phyloP scores from a whole-genome alignment of 805 yeast species.

The Ogataea polymorpha region DNA sequence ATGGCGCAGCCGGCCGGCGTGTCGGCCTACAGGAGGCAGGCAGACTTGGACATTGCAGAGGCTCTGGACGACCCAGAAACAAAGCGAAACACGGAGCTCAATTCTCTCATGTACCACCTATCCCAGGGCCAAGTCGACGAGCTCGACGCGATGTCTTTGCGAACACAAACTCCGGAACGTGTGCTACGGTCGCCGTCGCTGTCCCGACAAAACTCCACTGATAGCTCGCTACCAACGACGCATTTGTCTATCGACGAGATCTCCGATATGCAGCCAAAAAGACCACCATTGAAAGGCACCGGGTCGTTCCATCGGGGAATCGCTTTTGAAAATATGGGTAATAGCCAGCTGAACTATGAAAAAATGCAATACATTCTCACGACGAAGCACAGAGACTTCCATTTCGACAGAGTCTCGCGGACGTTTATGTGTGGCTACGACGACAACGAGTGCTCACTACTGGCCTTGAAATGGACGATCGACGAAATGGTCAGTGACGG shows the following conservation, averaged over 20 bases:
- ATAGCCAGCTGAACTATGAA: constrained; percentile 28
- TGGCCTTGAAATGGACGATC: constrained; percentile 44
- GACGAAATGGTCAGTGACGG: constrained; percentile 43
- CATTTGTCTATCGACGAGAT: constrained; percentile 2
- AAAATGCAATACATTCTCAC: constrained; percentile 37
- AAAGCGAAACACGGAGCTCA: constrained; percentile 28
- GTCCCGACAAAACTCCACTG: constrained; percentile 7
- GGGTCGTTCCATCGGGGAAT: constrained; percentile 32
- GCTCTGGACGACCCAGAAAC: constrained; percentile 25
- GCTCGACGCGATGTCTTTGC: constrained; percentile 9
- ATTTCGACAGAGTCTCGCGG: constrained; percentile 36
- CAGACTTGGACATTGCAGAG: constrained; percentile 2
- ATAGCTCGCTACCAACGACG: constrained; percentile 1
- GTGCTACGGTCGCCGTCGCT: constrained; percentile 18
- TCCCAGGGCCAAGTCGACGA: constrained; percentile 18
- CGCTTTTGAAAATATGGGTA: constrained; percentile 42
- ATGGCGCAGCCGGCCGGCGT: not conserved
- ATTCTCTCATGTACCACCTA: constrained; percentile 29
- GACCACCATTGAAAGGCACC: constrained; percentile 9
- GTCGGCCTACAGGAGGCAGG: not conserved
- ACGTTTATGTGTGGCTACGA: constrained; percentile 45
- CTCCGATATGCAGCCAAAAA: not conserved
- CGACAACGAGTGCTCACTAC: constrained; percentile 39
- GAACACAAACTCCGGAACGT: constrained; percentile 11
- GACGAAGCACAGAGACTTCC: constrained; percentile 36